Percentiles rank a stretch among this genome's conserved stretches.
These are phyloP conservation scores for Pseudogymnoascus sp. DNA, from an alignment of 2,329 filamentous ascomycete species.

Conservation along the genomic window DNA sequence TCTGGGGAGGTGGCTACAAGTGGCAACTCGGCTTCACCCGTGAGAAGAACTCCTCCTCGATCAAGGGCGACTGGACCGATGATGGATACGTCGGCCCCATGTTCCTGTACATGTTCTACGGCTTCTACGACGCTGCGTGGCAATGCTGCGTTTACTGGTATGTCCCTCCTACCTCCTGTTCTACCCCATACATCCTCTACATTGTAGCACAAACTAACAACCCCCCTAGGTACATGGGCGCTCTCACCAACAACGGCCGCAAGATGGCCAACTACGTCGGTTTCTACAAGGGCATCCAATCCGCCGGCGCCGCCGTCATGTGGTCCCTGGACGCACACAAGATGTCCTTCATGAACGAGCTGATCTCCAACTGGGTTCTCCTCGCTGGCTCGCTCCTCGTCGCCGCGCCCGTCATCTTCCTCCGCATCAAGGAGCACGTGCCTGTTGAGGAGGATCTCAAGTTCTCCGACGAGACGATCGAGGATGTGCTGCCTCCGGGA, in stretches of 20 bases:
- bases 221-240: slow-evolving; percentile 69
- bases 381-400: slow-evolving; percentile 65
- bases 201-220: not conserved
- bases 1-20: slow-evolving; percentile 78
- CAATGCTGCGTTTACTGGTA: slow-evolving; percentile 87
- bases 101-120: slow-evolving; percentile 86
- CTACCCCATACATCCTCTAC: too few relatives aligned
- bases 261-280: slow-evolving; percentile 87
- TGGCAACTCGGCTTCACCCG: slow-evolving; percentile 43
- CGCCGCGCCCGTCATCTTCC: slow-evolving; percentile 69
- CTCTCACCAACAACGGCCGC: slow-evolving; percentile 84
- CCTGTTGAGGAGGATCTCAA: slow-evolving; percentile 71
- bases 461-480: slow-evolving; percentile 74
- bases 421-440: slow-evolving; percentile 76
- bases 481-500: slow-evolving; percentile 48
- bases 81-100: slow-evolving; percentile 67
- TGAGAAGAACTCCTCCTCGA: slow-evolving; percentile 12
- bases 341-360: slow-evolving; percentile 61
- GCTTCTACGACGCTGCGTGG: slow-evolving; percentile 82
- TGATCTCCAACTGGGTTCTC: slow-evolving; percentile 68
- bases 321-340: slow-evolving; percentile 59
- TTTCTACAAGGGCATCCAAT: slow-evolving; percentile 86
- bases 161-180: slow-evolving; percentile 21
- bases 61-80: slow-evolving; percentile 54
- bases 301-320: slow-evolving; percentile 71